phyloP scores from a whole-genome alignment of 805 yeast species.

The Hanseniaspora singularis region DNA sequence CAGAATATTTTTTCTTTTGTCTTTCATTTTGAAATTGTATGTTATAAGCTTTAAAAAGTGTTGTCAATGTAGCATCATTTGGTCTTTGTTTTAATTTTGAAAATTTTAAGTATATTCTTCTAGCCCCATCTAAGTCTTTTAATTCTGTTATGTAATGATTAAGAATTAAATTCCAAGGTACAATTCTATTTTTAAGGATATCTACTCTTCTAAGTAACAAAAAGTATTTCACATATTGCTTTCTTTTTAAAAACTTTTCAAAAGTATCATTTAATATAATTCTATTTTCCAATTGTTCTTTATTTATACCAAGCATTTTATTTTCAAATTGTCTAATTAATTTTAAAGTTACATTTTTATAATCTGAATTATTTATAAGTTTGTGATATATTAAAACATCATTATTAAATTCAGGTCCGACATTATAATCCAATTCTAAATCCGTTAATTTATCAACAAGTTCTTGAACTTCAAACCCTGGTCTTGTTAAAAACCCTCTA shows the following conservation, averaged over 20 bases:
- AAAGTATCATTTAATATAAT: slow-evolving; percentile 2
- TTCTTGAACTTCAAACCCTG: slow-evolving; percentile 4
- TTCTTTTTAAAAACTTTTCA: not conserved
- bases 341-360: not conserved
- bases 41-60: slow-evolving; percentile 1
- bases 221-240: slow-evolving; percentile 8
- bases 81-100: not conserved
- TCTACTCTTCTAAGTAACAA: not conserved
- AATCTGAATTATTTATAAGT: slow-evolving; percentile 6
- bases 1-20: not conserved
- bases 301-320: slow-evolving; percentile 4
- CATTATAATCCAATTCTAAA: not conserved
- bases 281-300: slow-evolving; percentile 1
- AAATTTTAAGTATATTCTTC: not conserved
- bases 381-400: slow-evolving; percentile 6
- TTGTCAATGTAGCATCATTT: slow-evolving; percentile 3
- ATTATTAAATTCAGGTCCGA: not conserved
- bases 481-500: slow-evolving; percentile 1
- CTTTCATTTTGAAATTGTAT: not conserved
- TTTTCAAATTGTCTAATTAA: slow-evolving; percentile 7
- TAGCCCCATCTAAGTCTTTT: not conserved
- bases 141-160: slow-evolving; percentile 4
- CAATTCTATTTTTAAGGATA: not conserved
- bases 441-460: not conserved
- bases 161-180: not conserved